Conservation (phyloP, 1,284 basidiomycete genomes). For the Rhizoctonia solani region DNA sequence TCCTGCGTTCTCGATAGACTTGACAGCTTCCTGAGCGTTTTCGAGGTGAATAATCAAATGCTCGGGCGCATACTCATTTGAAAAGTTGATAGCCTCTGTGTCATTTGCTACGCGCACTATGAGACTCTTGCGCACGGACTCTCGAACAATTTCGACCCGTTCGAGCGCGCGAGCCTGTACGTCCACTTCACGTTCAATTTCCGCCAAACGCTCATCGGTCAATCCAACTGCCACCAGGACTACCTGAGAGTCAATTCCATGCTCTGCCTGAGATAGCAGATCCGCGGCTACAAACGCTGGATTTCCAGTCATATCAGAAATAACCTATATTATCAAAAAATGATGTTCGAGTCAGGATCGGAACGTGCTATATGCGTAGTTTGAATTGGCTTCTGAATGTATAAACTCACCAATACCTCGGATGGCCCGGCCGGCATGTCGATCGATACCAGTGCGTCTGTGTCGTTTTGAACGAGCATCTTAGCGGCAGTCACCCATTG, state of each 20-base stretch:
- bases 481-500: conserved; percentile 99
- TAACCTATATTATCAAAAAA: conserved; percentile 61
- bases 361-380: conserved; percentile 14
- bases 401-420: conserved; percentile 82
- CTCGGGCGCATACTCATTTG: conserved; percentile 97
- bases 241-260: conserved; percentile 97
- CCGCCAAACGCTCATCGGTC: conserved; percentile 61
- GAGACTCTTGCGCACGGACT: conserved; percentile 90
- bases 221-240: conserved; percentile 86
- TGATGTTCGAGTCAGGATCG: conserved; percentile 9
- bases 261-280: conserved; percentile 95
- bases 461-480: conserved; percentile 99
- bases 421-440: conserved; percentile 99
- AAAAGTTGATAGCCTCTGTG: conserved; percentile 83
- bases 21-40: conserved; percentile 68
- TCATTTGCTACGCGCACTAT: conserved; percentile 75
- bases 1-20: conserved; percentile 84
- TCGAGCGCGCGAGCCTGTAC: conserved; percentile 84
- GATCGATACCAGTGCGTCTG: conserved; percentile 94
- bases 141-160: conserved; percentile 86
- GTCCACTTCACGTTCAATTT: conserved; percentile 87
- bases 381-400: not conserved
- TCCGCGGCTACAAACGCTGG: conserved; percentile 95
- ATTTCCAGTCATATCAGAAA: conserved; percentile 86
- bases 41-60: conserved; percentile 90